Base-by-base conservation (phyloP, 176 grass and related monocot genomes). In the Lolium perenne region DNA sequence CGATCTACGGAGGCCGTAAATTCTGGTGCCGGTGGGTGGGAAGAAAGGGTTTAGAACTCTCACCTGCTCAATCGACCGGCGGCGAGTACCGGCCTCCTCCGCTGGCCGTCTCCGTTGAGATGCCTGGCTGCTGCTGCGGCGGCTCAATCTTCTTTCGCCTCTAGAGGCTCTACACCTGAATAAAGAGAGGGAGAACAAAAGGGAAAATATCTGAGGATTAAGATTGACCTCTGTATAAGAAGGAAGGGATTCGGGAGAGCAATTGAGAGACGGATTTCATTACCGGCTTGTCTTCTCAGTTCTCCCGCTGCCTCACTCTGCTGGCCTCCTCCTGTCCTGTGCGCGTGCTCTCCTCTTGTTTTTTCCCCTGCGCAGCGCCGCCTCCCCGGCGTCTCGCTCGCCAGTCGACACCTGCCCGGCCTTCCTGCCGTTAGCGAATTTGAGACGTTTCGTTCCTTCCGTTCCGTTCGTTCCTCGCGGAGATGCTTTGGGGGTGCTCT, bases 381-480 rank as follows among this genome's bases (percentile, higher is more conserved):
- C 29, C 53, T 29, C 64, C 18, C 67, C 80, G 71, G 11, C 80
- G 12, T 38, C 64, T 71, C 18, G 7, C 64, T 71, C 18, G 7
- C 45, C 1, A 56, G 7, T 47, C 14, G 26, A 4, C 15, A 45
- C 38, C 8, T 41, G 81, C 81, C 20, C 12, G 29, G 13, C 47
- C 59, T 76, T 26, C 23, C 53, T 20, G 81, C 14, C 15, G 38
- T 46, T 62, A 75, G 71, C 41, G 55, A 17, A 22, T 50, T 76
- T 63, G 56, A 50, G 70, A 84, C 71, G 70, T 69, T 81, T 81
- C 47, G 43, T 43, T 13, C 14, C 32, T 29, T 29, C n/a, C n/a
- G 41, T 43, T 43, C 41, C 41, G 40, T 45, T 45, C 38, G 22
- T 13, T 26, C 17, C 22, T 47, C 10, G 17, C 11, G 29, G 47